Evolutionary conservation across 371 early-diverging fungal species (phyloP).

Genomic region (Capillidium rhysosporum): DNA sequence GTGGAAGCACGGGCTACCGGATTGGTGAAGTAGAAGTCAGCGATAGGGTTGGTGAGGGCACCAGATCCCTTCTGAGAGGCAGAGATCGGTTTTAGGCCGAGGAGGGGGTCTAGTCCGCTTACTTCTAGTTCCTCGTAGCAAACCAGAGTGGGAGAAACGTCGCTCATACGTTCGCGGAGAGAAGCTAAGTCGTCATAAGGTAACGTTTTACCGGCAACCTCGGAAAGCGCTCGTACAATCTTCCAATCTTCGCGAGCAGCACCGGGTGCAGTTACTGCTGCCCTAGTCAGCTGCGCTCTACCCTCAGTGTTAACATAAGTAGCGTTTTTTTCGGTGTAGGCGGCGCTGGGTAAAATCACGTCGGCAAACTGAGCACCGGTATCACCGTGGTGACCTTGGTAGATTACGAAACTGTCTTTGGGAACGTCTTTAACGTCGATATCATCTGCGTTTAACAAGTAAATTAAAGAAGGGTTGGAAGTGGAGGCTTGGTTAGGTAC

Average conservation of each 20-base stretch:
- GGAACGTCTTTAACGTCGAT: constrained; percentile 50
- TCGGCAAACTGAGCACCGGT: constrained; percentile 86
- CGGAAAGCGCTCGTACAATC: constrained; percentile 89
- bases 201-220: constrained; percentile 62
- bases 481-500: constrained; percentile 28
- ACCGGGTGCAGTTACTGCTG: constrained; percentile 77
- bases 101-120: constrained; percentile 18
- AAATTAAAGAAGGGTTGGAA: constrained; percentile 38
- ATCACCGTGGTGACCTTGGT: constrained; percentile 98
- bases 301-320: constrained; percentile 95
- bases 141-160: constrained; percentile 69
- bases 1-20: constrained; percentile 75
- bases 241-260: constrained; percentile 96
- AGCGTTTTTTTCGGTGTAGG: constrained; percentile 91
- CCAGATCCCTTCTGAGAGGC: constrained; percentile 20
- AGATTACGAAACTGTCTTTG: constrained; percentile 86
- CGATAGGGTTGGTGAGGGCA: constrained; percentile 29
- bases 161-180: constrained; percentile 65
- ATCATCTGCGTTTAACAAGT: constrained; percentile 87
- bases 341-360: constrained; percentile 88
- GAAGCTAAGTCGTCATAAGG: constrained; percentile 73
- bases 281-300: constrained; percentile 76
- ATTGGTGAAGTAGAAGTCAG: constrained; percentile 89
- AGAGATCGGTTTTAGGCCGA: constrained; percentile 44
- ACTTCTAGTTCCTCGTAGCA: constrained; percentile 50